A percentile compares a stretch with the other conserved stretches of the same genome.
phyloP scores from a whole-genome alignment of 768 basidiomycete genomes.

The Crassisporium funariophilum region DNA sequence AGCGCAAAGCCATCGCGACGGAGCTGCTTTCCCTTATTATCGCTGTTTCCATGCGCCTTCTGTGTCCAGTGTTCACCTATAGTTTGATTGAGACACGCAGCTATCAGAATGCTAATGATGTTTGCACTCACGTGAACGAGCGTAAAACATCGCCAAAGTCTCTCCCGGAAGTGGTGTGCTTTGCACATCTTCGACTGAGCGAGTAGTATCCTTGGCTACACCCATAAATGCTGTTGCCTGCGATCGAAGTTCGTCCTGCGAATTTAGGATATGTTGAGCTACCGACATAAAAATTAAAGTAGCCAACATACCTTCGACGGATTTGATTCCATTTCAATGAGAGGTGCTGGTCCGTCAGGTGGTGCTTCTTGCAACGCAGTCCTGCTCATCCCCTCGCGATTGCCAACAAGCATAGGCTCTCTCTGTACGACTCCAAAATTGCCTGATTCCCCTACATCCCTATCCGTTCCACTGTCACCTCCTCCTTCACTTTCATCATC shows the following conservation, averaged over 20 bases:
- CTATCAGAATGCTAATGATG: neutral
- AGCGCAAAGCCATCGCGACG: constrained; percentile 77
- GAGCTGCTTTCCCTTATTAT: constrained; percentile 75
- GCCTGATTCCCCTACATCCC: constrained; percentile 8
- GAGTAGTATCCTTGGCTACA: constrained; percentile 56
- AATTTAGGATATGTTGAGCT: neutral
- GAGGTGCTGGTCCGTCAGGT: neutral
- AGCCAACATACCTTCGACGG: neutral
- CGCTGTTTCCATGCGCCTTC: constrained; percentile 60
- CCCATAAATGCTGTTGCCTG: constrained; percentile 55
- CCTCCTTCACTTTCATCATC: constrained; percentile 30
- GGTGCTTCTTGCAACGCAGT: neutral
- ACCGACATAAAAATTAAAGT: neutral
- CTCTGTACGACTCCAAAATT: no score
- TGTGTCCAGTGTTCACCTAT: constrained; percentile 84
- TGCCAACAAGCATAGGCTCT: no score
- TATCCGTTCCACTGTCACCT: constrained; percentile 21
- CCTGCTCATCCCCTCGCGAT: no score
- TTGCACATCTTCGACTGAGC: constrained; percentile 65
- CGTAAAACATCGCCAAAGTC: constrained; percentile 81
- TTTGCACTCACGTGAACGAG: constrained; percentile 64
- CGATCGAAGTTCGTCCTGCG: constrained; percentile 33
- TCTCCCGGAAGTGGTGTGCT: constrained; percentile 87
- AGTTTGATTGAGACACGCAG: constrained; percentile 31
- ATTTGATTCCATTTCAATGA: neutral